Evolutionary conservation across 108 stramenopile genomes (phyloP), one percentile per base, ranked within the genome.

Genomic region (Epithemia pelagica): DNA sequence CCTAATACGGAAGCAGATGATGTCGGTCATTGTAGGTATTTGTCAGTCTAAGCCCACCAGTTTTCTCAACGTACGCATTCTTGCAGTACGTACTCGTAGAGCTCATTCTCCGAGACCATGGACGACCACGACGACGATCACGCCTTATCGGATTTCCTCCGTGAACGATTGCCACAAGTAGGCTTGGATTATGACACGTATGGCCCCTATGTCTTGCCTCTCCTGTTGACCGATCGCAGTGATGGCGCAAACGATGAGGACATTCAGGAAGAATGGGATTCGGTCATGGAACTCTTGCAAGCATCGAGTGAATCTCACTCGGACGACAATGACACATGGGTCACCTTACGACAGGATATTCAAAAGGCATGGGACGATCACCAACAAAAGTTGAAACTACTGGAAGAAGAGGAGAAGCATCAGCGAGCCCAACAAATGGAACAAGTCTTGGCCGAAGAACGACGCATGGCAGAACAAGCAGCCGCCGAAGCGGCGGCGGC

Each of bases 101-200:
- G n/a, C n/a, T n/a, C n/a, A n/a, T n/a, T n/a, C n/a, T n/a, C n/a
- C n/a, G n/a, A n/a, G n/a, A n/a, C n/a, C n/a, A n/a, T n/a, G n/a
- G n/a, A n/a, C n/a, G n/a, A n/a, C 37, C 53, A 66, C 21, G 52
- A 66, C 28, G 65, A 52, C 24, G 24, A 33, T 7, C 52, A 54
- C 24, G 23, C 30, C 52, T 54, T 68, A 30, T 58, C 37, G 24
- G 23, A 58, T 15, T 85, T 83, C 52, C 71, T 91, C 30, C 64
- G 75, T 52, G 69, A 78, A 54, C 68, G 75, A 46, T 74, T 91
- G 7, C 80, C 85, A 23, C 64, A 68, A 65, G 55, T 91, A 21
- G 90, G 87, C 24, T 71, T 91, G 59, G 90, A 91, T 69, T 66
- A 30, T 25, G 90, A 91, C 56, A 85, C 85, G 21, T 89, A 89